A percentile compares a stretch with the other conserved stretches of the same genome.
phyloP scores from a whole-genome alignment of 495 filamentous ascomycete species.

The Hyaloscypha finlandica region DNA sequence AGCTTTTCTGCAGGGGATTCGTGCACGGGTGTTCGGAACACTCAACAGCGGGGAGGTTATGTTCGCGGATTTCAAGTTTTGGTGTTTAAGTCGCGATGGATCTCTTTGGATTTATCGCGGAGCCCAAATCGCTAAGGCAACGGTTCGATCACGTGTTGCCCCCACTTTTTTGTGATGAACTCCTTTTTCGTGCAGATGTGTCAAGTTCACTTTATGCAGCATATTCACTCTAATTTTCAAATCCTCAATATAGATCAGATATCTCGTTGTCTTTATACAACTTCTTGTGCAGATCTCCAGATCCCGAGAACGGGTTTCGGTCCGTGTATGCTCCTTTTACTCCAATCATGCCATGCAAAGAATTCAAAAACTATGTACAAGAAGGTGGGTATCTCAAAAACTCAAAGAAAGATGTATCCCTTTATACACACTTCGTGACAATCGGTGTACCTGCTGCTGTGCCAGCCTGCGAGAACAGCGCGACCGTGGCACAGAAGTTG shows the following conservation, averaged over 20 bases:
- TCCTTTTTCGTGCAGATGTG: background rate
- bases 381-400: conserved; percentile 25
- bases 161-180: background rate
- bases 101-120: background rate
- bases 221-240: background rate
- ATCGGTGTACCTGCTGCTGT: background rate
- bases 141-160: background rate
- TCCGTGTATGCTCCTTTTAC: background rate
- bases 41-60: background rate
- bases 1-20: background rate
- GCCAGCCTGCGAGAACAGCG: conserved; percentile 49
- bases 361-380: conserved; percentile 26
- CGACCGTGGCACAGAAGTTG: conserved; percentile 77
- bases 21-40: conserved; percentile 2
- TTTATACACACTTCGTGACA: background rate
- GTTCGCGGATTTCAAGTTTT: background rate
- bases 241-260: background rate
- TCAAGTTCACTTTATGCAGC: background rate
- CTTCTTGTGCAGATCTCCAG: background rate
- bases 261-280: background rate
- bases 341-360: conserved; percentile 4
- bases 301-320: background rate
- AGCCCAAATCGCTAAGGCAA: conserved; percentile 6
- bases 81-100: conserved; percentile 4
- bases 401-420: background rate